Conservation (phyloP, 2,329 filamentous ascomycete species). For the Arthrobotrys musiformis region DNA sequence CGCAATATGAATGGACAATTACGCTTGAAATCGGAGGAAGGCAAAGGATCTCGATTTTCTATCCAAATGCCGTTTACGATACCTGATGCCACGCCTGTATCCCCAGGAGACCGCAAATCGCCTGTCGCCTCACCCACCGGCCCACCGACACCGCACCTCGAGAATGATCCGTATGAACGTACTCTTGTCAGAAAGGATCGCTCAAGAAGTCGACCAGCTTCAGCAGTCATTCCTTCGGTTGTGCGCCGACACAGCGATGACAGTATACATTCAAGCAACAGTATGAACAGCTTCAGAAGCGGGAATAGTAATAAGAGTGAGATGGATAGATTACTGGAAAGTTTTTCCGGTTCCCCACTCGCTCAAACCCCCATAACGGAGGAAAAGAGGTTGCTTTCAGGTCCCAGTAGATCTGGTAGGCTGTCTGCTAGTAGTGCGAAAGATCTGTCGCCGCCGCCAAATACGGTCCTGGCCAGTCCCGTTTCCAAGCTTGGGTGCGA, state of each 20-base stretch:
- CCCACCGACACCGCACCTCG: not conserved
- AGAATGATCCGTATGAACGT: slow-evolving; percentile 35
- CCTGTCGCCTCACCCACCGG: not conserved
- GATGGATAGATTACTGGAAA: slow-evolving; percentile 77
- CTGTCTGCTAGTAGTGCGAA: slow-evolving; percentile 10
- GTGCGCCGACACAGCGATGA: slow-evolving; percentile 61
- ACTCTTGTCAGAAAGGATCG: slow-evolving; percentile 55
- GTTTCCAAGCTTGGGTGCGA: slow-evolving; percentile 32
- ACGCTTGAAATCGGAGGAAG: slow-evolving; percentile 82
- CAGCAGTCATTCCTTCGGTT: slow-evolving; percentile 55
- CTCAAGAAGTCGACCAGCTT: slow-evolving; percentile 57
- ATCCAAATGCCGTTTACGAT: slow-evolving; percentile 77
- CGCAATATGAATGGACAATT: slow-evolving; percentile 92
- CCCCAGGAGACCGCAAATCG: not conserved
- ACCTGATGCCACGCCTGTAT: slow-evolving; percentile 23
- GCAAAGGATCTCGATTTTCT: slow-evolving; percentile 83
- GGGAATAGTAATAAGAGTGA: slow-evolving; percentile 70
- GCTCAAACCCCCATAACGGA: slow-evolving; percentile 63
- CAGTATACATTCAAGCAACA: slow-evolving; percentile 64
- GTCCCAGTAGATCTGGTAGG: slow-evolving; percentile 17
- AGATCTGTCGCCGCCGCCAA: slow-evolving; percentile 19
- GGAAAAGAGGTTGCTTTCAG: slow-evolving; percentile 27
- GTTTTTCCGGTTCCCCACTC: slow-evolving; percentile 72
- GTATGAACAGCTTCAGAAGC: slow-evolving; percentile 68
- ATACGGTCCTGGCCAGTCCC: slow-evolving; percentile 21